These are phyloP conservation scores for Scenedesmus sp. DNA, from an alignment of 163 green algal genomes.

Conservation along the genomic window DNA sequence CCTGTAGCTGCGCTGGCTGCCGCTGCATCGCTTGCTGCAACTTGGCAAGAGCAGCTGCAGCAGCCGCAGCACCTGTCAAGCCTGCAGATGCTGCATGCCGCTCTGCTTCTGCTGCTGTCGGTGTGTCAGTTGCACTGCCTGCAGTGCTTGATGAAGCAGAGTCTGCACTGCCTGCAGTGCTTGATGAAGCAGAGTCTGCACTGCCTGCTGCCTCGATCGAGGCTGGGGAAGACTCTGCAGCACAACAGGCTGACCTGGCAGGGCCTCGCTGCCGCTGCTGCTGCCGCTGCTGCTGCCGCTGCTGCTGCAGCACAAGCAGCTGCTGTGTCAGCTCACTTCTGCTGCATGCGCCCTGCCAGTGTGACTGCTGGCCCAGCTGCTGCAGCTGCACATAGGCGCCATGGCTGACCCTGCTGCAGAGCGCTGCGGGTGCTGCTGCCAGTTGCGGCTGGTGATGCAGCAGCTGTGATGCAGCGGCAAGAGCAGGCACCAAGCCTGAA, in stretches of 20 bases:
- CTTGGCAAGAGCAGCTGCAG: neutral
- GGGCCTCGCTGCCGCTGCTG: neutral
- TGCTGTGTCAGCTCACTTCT: neutral
- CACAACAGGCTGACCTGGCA: neutral
- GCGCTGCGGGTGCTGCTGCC: slow-evolving; percentile 17
- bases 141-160: neutral
- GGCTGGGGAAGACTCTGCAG: neutral
- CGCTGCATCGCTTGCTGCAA: slow-evolving; percentile 6
- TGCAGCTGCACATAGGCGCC: neutral
- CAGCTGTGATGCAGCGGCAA: neutral
- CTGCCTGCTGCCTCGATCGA: neutral
- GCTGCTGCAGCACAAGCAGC: neutral
- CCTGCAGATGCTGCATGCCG: neutral
- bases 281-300: neutral
- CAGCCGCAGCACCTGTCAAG: neutral
- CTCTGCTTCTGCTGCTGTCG: neutral
- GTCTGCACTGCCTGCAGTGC: neutral
- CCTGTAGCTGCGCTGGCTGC: neutral
- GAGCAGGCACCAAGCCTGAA: neutral
- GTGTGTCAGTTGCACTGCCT: neutral
- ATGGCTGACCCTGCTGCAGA: neutral
- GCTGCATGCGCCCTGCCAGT: neutral
- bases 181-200: neutral
- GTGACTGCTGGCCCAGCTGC: neutral
- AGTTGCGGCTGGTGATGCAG: slow-evolving; percentile 29